These are phyloP conservation scores for Eucalyptus regnans DNA, from an alignment of 345 rosid genomes.

Conservation along the genomic window DNA sequence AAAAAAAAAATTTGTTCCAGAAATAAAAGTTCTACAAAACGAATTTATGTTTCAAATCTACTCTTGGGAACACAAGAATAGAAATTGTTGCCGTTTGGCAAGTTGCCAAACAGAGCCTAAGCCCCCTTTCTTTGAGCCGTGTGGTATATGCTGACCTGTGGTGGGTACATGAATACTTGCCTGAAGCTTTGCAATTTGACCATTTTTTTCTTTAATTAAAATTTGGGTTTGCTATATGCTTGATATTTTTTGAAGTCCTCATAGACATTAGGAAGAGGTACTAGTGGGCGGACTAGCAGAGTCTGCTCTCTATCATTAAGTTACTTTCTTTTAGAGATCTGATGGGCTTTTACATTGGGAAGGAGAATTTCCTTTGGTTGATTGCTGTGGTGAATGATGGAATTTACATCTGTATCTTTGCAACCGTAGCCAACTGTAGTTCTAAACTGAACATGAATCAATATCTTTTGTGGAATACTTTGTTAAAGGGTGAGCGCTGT, in stretches of 20 bases:
- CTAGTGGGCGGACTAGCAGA: not conserved
- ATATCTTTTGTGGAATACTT: not conserved
- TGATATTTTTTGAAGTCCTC: not conserved
- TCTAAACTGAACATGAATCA: not conserved
- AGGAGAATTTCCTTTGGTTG: not conserved
- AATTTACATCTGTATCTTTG: not conserved
- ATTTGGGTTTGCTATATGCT: not conserved
- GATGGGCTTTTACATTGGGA: not conserved
- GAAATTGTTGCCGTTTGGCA: no score
- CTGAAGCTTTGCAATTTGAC: not conserved
- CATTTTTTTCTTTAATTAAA: not conserved
- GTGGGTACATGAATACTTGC: not conserved
- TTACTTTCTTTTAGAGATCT: not conserved
- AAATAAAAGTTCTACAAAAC: no score
- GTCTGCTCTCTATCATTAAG: not conserved
- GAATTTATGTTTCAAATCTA: no score
- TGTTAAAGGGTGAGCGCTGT: not conserved
- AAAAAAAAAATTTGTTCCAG: no score
- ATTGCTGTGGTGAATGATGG: not conserved
- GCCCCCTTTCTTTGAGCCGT: not conserved
- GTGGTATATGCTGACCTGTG: not conserved
- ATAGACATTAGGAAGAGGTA: not conserved
- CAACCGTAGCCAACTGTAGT: not conserved
- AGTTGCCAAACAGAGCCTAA: no score
- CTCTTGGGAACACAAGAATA: no score